Evolutionary conservation across 2,329 filamentous ascomycete genomes (phyloP).

Genomic region (Nigrospora sphaerica): DNA sequence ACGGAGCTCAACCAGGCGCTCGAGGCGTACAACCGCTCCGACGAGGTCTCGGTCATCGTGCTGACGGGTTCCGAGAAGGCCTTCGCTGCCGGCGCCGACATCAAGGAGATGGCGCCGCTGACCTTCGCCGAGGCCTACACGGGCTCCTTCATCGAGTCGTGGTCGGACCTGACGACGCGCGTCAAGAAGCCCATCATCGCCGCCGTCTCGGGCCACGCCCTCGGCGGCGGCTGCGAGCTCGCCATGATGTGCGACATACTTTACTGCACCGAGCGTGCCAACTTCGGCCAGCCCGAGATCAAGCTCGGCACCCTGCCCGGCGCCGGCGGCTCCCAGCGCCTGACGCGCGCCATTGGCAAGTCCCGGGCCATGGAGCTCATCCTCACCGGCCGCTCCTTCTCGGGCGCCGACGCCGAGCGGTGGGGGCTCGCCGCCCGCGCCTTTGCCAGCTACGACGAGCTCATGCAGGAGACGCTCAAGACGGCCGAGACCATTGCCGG

Average conservation of each 20-base stretch:
- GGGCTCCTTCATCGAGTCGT: conserved; percentile 87
- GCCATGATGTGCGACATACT: conserved; percentile 97
- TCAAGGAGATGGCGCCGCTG: conserved; percentile 96
- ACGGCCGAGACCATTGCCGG: conserved; percentile 86
- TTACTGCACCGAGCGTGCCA: conserved; percentile 79
- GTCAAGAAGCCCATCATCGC: conserved; percentile 93
- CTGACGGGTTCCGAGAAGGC: conserved; percentile 85
- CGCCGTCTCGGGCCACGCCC: conserved; percentile 88
- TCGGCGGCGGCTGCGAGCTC: conserved; percentile 92
- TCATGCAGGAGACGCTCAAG: conserved; percentile 73
- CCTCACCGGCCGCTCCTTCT: conserved; percentile 78
- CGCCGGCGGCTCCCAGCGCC: conserved; percentile 81
- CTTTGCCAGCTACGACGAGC: conserved; percentile 72
- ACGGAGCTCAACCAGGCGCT: conserved; percentile 80
- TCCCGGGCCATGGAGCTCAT: conserved; percentile 87
- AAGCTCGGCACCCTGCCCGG: conserved; percentile 91
- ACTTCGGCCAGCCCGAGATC: conserved; percentile 95
- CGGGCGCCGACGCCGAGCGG: conserved; percentile 72
- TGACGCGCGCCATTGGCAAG: conserved; percentile 80
- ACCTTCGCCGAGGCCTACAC: conserved; percentile 85
- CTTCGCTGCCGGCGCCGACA: conserved; percentile 93
- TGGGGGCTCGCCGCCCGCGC: conserved; percentile 86
- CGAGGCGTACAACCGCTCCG: conserved; percentile 59
- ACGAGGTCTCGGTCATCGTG: conserved; percentile 67
- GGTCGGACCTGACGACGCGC: conserved; percentile 76